Percentiles rank a stretch among this genome's conserved stretches.
Evolutionary conservation across 1,284 basidiomycete genomes (phyloP).

Genomic region (Peniophora sp.): DNA sequence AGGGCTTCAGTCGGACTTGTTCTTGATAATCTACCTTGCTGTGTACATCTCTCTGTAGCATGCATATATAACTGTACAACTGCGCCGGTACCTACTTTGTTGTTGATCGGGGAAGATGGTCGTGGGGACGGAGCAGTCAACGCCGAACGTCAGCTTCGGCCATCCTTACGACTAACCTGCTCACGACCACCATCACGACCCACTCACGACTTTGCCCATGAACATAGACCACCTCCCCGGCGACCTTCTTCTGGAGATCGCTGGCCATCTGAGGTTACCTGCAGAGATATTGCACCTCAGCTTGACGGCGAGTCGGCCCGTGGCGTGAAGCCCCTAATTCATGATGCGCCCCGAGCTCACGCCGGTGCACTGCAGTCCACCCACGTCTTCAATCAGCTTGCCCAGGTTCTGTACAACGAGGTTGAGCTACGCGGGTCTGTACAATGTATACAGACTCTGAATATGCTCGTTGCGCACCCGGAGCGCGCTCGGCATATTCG

Average conservation of each 20-base stretch:
- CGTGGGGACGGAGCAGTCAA: no score
- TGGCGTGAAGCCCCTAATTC: background rate
- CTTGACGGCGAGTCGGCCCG: slow-evolving; percentile 36
- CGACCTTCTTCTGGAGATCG: slow-evolving; percentile 61
- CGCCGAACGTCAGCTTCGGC: no score
- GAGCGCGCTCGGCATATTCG: slow-evolving; percentile 59
- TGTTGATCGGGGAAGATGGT: no score
- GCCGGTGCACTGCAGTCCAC: slow-evolving; percentile 24
- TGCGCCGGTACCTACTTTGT: no score
- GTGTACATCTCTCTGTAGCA: no score
- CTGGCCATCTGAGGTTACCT: slow-evolving; percentile 39
- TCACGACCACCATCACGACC: no score
- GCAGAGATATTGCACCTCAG: slow-evolving; percentile 50
- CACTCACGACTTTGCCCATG: no score
- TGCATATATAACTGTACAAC: no score
- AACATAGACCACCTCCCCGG: slow-evolving; percentile 31
- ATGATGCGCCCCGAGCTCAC: background rate
- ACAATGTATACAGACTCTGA: slow-evolving; percentile 54
- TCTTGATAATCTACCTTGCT: no score
- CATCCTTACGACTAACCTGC: no score
- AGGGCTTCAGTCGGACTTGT: background rate
- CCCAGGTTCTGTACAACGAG: slow-evolving; percentile 49
- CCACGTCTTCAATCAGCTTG: slow-evolving; percentile 39
- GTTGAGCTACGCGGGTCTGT: slow-evolving; percentile 43
- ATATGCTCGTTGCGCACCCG: slow-evolving; percentile 47